A percentile compares a stretch with the other conserved stretches of the same genome.
Evolutionary conservation across 306 rosid species (phyloP).

Genomic region (Acmispon strigosus): DNA sequence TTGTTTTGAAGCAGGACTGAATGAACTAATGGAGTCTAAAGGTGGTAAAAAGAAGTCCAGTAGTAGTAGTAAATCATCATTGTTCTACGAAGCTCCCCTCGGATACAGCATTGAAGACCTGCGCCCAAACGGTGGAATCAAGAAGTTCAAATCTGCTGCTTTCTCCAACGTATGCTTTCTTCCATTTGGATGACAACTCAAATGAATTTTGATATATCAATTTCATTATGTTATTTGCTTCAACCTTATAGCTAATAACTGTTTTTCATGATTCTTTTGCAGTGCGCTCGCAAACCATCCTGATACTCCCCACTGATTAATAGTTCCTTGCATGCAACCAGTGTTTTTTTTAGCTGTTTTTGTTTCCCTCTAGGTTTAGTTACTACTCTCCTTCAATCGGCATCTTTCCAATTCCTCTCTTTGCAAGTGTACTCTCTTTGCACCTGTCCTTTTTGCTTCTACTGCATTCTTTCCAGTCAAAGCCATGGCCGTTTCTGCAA

Average conservation of each 20-base stretch:
- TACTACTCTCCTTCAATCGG: conserved; percentile 34
- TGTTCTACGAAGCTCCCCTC: conserved; percentile 79
- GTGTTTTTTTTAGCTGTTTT: conserved; percentile 7
- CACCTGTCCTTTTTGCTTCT: neutral
- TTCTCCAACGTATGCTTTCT: conserved; percentile 63
- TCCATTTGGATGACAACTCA: neutral
- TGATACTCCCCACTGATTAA: conserved; percentile 25
- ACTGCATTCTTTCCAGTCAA: conserved; percentile 4
- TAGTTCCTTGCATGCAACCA: conserved; percentile 8
- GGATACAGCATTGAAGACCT: conserved; percentile 88
- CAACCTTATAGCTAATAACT: neutral
- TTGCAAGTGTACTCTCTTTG: conserved; percentile 20
- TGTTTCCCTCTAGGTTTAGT: conserved; percentile 15
- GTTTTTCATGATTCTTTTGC: conserved; percentile 22
- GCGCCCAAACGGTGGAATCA: conserved; percentile 80
- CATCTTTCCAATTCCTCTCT: conserved; percentile 46
- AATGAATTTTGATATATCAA: neutral
- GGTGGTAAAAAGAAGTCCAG: conserved; percentile 80
- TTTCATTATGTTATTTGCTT: neutral
- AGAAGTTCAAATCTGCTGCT: conserved; percentile 88
- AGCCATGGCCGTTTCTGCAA: conserved; percentile 49
- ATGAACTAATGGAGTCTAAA: conserved; percentile 77
- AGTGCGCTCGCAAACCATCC: conserved; percentile 92
- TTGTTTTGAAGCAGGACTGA: conserved; percentile 28
- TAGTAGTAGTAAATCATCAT: conserved; percentile 59